Evolutionary conservation across 2,329 filamentous ascomycete genomes (phyloP), one percentile per base, ranked within the genome.

Genomic region (Paraphoma chrysanthemicola): DNA sequence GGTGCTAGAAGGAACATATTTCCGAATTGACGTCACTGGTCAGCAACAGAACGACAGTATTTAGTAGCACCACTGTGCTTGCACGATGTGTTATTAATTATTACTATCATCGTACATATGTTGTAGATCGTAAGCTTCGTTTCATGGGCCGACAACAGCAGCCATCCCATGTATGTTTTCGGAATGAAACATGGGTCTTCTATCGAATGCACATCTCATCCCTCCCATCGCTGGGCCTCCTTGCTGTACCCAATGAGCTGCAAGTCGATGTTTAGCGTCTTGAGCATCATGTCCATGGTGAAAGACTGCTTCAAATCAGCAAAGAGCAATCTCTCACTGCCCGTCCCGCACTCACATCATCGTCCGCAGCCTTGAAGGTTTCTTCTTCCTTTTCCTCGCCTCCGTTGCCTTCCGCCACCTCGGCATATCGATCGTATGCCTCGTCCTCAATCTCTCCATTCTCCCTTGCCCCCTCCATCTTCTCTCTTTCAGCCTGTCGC

Each of bases 241-340:
- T 81, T 80, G 71, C 89, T 86, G 70, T 85, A 90, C 5, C 88
- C 88, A 61, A 91, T 88, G n/a, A 85, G 68, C 47, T 82, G 77
- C 4, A 85, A 74, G 53, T 89, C 86, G 54, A 90, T 84, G 66
- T 89, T 88, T 56, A 90, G 77, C 30, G 82, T 86, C 62, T 82
- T 83, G 14, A 91, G 80, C 88, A 90, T 90, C 82, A 86, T 86
- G 46, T 84, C 86, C 83, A 91, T 88, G 11, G 86, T 89, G 66
- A 90, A 90, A 11, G 82, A 83, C 86, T 75, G 54, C 6, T 3
- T 11, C 12, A 33, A 4, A 44, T 66, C 56, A 69, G 51, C 2
- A 45, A 10, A 10, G 55, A 36, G 54, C 52, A 30, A 3, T 33
- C 3, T 9, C 9, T 6, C 12, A n/a, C 5, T 23, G 18, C 28